These are phyloP conservation scores for Allodekkera sacchari DNA, from an alignment of 805 yeast genomes.

Conservation along the genomic window DNA sequence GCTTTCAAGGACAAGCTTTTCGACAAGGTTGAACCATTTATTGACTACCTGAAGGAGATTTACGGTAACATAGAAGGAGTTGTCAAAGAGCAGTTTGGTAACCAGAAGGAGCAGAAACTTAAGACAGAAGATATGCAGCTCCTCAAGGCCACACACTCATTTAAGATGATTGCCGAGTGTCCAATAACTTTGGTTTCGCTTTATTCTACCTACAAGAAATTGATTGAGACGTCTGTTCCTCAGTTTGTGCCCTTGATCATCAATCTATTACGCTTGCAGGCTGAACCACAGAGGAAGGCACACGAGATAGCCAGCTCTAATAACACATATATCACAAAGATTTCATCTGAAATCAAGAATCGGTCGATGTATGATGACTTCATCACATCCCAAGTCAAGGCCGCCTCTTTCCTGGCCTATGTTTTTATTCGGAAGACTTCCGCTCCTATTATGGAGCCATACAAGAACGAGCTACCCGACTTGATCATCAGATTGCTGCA, in stretches of 20 bases:
- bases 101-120: constrained; percentile 1
- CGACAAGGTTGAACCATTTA: constrained; percentile 71
- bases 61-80: constrained; percentile 74
- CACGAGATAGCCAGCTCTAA: constrained; percentile 47
- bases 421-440: constrained; percentile 82
- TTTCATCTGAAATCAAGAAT: constrained; percentile 68
- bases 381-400: constrained; percentile 88
- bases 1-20: constrained; percentile 62
- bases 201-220: constrained; percentile 75
- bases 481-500: constrained; percentile 77
- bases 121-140: constrained; percentile 37
- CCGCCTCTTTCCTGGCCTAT: constrained; percentile 90
- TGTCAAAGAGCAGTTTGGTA: constrained; percentile 60
- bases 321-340: constrained; percentile 56
- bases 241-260: constrained; percentile 76
- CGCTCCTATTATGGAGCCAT: constrained; percentile 49
- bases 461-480: constrained; percentile 69
- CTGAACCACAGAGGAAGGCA: constrained; percentile 68
- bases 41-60: constrained; percentile 64
- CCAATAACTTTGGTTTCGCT: constrained; percentile 94
- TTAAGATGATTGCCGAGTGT: constrained; percentile 90
- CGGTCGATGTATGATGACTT: constrained; percentile 81
- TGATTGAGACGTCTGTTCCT: constrained; percentile 65
- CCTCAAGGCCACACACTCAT: constrained; percentile 66
- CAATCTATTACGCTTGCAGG: constrained; percentile 65